Evolutionary conservation across 306 rosid species (phyloP).

Genomic region (Vigna hirtella): DNA sequence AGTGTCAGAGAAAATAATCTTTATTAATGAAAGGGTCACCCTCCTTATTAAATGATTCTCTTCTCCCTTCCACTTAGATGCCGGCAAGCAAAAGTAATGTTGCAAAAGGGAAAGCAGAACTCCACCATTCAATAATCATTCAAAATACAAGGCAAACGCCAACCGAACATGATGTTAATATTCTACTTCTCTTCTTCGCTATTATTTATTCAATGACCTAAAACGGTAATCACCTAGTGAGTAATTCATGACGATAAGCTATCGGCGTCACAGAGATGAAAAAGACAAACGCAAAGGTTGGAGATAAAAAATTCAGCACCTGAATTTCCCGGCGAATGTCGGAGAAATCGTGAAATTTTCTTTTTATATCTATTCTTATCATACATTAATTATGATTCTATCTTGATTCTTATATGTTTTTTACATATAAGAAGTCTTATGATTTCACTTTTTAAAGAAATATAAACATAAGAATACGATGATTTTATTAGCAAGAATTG

Average conservation of each 20-base stretch:
- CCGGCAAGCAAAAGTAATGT: background rate
- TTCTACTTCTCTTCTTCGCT: no score
- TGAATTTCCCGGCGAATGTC: slow-evolving; percentile 95
- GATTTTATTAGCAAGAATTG: background rate
- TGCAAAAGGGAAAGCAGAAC: background rate
- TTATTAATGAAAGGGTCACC: slow-evolving; percentile 14
- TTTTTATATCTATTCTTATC: background rate
- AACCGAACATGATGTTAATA: background rate
- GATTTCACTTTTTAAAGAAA: background rate
- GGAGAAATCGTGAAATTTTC: slow-evolving; percentile 77
- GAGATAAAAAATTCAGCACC: slow-evolving; percentile 30
- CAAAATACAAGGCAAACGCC: no score
- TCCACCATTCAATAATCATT: background rate
- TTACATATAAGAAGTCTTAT: no score
- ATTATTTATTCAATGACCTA: background rate
- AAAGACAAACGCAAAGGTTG: slow-evolving; percentile 21
- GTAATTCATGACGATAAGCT: background rate
- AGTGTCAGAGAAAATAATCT: background rate
- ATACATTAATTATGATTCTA: no score
- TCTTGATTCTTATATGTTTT: no score
- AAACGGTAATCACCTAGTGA: background rate
- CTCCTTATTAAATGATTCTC: background rate
- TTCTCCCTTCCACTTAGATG: background rate
- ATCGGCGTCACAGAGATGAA: background rate
- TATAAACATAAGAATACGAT: background rate